Base-by-base conservation (phyloP, 257 asterid genomes). In the Fraxinus excelsior region DNA sequence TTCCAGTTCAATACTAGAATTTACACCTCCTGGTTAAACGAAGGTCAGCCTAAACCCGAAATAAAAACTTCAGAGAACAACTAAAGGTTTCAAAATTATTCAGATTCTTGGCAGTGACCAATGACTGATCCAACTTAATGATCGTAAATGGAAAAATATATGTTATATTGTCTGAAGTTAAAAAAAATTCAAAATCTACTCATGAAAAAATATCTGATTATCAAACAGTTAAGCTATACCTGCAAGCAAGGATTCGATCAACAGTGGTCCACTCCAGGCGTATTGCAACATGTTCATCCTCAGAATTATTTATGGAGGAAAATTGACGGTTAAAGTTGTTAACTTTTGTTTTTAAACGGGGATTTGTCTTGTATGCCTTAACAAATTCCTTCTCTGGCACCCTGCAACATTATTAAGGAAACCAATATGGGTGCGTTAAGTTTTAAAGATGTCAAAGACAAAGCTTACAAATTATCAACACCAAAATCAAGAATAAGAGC, bases 211-310 rank as follows among this genome's bases (percentile, higher is more conserved):
- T 38, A 62, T 25, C 67, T 67, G 51, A n/a, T 53, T 26, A 23
- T 71, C 75, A 60, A 74, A 51, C 42, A 49, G 35, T 74, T 58
- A 38, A 8, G 44, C 3, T 38, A 38, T 68, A 95, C 99, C 98
- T 95, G 98, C 91, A 83, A 74, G 96, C 86, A 76, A 95, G 88
- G 84, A 95, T 80, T 67, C 99, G 94, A 78, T 95, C 97, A 78
- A 93, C 97, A 31, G 97, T 88, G 12, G 97, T 95, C 99, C 99
- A 95, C 28, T 95, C 99, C 3, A 97, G 92, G 80, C 98, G 91
- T 78, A 95, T 88, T 73, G 99, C 91, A 40, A 89, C 86, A 76
- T 69, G 85, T 37, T 95, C 99, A 80, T 94, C 98, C 32, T 89
- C 98, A 67, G 88, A 73, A 75, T 85, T 88, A 85, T 80, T 88